Evolutionary conservation across 2,329 filamentous ascomycete species (phyloP), one percentile per base, ranked within the genome.

Genomic region (Xylaria sp.): DNA sequence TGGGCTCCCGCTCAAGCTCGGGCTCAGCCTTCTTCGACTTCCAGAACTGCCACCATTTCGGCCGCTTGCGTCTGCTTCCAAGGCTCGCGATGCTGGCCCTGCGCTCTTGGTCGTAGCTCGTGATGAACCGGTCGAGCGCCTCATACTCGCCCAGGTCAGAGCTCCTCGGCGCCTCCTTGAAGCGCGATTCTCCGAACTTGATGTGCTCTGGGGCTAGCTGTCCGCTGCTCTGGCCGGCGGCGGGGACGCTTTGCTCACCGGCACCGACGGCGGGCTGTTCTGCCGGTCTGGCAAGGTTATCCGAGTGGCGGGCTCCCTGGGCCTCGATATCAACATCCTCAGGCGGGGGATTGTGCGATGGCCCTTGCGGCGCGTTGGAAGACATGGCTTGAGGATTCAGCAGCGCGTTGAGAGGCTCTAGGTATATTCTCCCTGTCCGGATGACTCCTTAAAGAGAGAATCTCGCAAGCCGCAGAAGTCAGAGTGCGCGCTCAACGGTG

Each of bases 11-110:
- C 42, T 65, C 72, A 22, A 65, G 69, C 42, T 74, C 71, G 8
- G 66, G 50, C 13, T 59, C 69, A 21, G 64, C 67, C 13, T 71
- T 71, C 47, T 65, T 64, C 6, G 70, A 69, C 63, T 76, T 73
- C 77, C 84, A 85, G 71, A 84, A 82, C 69, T 81, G 76, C 76
- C 79, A 87, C 74, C 80, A 84, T 56, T 78, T 77, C 65, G 76
- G 77, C 74, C 82, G 83, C 66, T 72, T 72, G 20, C 51, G 50
- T 21, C 26, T 42, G 41, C 52, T 44, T 7, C 39, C 45, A 16
- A 41, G 43, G 44, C 61, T 63, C 4, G 54, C 58, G 13, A 66
- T 60, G 16, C 62, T 68, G 4, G 60, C 64, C 16, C 63, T 45
- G 13, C 68, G 63, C 53, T 67, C 65, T 6, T 53, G 57, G 20